These are phyloP conservation scores for Xylaria cubensis DNA, from an alignment of 495 filamentous ascomycete species.

Conservation along the genomic window DNA sequence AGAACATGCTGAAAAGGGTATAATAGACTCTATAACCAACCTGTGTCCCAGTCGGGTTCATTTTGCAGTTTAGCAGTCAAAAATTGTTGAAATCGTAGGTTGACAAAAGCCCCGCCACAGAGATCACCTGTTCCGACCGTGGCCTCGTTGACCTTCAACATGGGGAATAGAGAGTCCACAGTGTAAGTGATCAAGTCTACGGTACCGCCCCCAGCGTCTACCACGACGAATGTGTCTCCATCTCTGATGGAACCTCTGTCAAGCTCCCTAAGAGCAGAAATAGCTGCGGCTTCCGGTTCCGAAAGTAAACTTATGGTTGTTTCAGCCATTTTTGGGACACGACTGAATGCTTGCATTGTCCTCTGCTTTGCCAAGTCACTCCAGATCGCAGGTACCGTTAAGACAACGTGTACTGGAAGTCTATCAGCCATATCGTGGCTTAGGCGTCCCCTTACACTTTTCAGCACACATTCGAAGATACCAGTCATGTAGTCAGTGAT, in stretches of 20 bases:
- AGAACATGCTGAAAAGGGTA: neutral
- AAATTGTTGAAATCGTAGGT: slow-evolving; percentile 54
- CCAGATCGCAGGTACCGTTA: slow-evolving; percentile 66
- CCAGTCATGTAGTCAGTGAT: slow-evolving; percentile 53
- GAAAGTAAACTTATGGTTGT: neutral
- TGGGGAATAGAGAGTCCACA: slow-evolving; percentile 55
- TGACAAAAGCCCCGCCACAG: slow-evolving; percentile 65
- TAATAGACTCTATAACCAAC: neutral
- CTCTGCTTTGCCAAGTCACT: slow-evolving; percentile 57
- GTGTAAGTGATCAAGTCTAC: slow-evolving; percentile 61
- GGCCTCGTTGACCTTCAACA: slow-evolving; percentile 56
- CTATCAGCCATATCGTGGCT: slow-evolving; percentile 36
- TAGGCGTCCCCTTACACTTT: slow-evolving; percentile 47
- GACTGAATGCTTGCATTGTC: slow-evolving; percentile 52
- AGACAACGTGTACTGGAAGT: slow-evolving; percentile 45
- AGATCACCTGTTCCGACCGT: slow-evolving; percentile 58
- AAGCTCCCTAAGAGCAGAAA: slow-evolving; percentile 13
- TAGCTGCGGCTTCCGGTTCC: slow-evolving; percentile 5
- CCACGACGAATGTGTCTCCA: slow-evolving; percentile 53
- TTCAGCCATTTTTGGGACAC: slow-evolving; percentile 56
- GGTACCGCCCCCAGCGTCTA: slow-evolving; percentile 67
- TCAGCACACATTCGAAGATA: slow-evolving; percentile 51
- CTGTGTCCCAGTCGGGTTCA: slow-evolving; percentile 4
- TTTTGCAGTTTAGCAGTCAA: slow-evolving; percentile 47
- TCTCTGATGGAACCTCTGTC: slow-evolving; percentile 24